Percentiles rank a stretch among this genome's conserved stretches.
These are phyloP conservation scores for Bretschneidera sinensis DNA, from an alignment of 345 rosid genomes.

Conservation along the genomic window DNA sequence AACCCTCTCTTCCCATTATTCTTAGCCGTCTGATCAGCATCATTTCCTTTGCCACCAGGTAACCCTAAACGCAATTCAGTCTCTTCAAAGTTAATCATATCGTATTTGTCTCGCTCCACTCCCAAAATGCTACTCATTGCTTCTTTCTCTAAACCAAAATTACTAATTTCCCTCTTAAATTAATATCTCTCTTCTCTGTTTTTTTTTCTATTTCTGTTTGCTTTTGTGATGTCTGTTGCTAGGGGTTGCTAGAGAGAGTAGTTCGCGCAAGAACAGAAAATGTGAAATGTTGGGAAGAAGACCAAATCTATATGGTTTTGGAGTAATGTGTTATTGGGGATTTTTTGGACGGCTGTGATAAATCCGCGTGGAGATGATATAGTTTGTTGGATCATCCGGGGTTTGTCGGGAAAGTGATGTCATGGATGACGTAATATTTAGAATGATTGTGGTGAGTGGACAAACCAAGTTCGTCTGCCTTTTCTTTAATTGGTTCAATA, in stretches of 20 bases:
- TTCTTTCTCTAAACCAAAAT: too few relatives aligned
- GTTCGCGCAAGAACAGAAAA: conserved; percentile 4
- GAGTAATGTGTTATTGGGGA: conserved; percentile 3
- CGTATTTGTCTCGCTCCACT: conserved; percentile 16
- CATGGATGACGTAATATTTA: conserved; percentile 43
- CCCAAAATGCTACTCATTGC: conserved; percentile 17
- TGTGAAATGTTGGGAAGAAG: conserved; percentile 19
- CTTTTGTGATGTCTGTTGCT: too few relatives aligned
- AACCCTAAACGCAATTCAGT: conserved; percentile 82
- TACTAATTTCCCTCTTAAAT: neutral
- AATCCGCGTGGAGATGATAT: conserved; percentile 43
- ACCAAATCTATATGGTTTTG: conserved; percentile 24
- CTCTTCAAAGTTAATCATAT: conserved; percentile 74
- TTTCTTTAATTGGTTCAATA: conserved; percentile 5
- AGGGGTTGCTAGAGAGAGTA: neutral
- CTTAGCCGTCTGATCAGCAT: conserved; percentile 19
- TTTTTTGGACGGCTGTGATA: conserved; percentile 35
- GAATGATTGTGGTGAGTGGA: conserved; percentile 46
- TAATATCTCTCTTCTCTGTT: conserved; percentile 8
- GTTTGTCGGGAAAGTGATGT: conserved; percentile 55
- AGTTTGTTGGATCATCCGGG: conserved; percentile 32
- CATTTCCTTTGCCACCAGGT: conserved; percentile 40
- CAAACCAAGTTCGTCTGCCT: conserved; percentile 26
- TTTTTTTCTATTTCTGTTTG: conserved; percentile 1
- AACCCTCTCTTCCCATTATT: conserved; percentile 63